Percentiles rank a stretch among this genome's conserved stretches.
Conservation (phyloP, 2,329 filamentous ascomycete genomes). For the Ramularia collo-cygni region DNA sequence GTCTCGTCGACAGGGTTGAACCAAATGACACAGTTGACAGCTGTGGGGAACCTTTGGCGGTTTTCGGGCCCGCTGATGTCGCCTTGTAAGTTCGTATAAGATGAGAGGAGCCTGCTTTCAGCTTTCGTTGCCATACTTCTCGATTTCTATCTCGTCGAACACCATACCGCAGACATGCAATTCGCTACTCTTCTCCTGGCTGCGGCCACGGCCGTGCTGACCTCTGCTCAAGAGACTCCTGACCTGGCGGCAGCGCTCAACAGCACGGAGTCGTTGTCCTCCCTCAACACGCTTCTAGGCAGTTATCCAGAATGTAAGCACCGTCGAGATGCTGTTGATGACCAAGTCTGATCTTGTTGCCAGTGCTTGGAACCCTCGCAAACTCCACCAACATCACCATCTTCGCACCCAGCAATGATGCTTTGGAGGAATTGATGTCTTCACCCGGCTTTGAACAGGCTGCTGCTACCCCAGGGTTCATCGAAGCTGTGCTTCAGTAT, state of each 20-base stretch:
- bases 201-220: constrained; percentile 29
- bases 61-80: no score
- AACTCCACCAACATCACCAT: constrained; percentile 49
- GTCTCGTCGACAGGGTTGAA: no score
- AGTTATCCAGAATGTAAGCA: constrained; percentile 11
- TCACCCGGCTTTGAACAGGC: constrained; percentile 27
- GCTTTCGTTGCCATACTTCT: no score
- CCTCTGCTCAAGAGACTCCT: constrained; percentile 30
- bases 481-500: constrained; percentile 48
- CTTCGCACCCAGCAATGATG: constrained; percentile 51
- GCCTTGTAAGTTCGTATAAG: no score
- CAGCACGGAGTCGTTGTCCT: constrained; percentile 14
- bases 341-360: constrained; percentile 1
- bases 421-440: constrained; percentile 33
- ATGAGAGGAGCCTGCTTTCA: no score
- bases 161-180: constrained; percentile 35
- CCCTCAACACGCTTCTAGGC: constrained; percentile 10
- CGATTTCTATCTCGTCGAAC: no score
- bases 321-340: not conserved
- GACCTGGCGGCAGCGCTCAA: constrained; percentile 33
- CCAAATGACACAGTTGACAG: no score
- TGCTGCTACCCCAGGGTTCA: constrained; percentile 27
- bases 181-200: constrained; percentile 34
- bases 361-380: constrained; percentile 25
- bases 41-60: no score